These are phyloP conservation scores for Russula ochroleuca DNA, from an alignment of 768 basidiomycete species.

Conservation along the genomic window DNA sequence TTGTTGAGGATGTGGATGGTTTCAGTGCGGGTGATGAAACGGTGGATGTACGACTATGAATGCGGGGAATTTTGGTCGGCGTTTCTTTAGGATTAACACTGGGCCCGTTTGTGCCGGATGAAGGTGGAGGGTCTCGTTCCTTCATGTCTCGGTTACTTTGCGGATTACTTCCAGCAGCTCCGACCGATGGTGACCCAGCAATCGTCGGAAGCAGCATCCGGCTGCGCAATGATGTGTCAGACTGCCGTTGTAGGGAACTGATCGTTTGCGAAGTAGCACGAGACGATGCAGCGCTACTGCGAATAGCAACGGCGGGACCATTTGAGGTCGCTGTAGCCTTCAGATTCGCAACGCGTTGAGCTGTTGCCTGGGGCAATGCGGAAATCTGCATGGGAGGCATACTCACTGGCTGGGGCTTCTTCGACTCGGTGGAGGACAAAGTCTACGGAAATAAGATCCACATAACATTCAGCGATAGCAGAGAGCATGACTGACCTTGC, in stretches of 20 bases:
- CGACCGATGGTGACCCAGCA: constrained; percentile 89
- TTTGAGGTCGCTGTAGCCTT: constrained; percentile 50
- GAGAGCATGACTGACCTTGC: constrained; percentile 59
- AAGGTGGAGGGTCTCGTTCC: constrained; percentile 53
- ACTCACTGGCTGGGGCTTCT: constrained; percentile 64
- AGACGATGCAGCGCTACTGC: constrained; percentile 50
- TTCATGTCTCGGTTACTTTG: constrained; percentile 35
- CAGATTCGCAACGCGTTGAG: constrained; percentile 79
- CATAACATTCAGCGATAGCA: constrained; percentile 10
- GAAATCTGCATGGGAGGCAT: constrained; percentile 90
- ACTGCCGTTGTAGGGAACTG: constrained; percentile 84
- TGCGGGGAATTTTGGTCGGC: constrained; percentile 89
- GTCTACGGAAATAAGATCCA: constrained; percentile 49
- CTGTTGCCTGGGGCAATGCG: constrained; percentile 74
- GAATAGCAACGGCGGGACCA: constrained; percentile 41
- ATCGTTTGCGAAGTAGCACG: constrained; percentile 76
- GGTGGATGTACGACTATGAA: constrained; percentile 79
- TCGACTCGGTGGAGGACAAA: constrained; percentile 74
- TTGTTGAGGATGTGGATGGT: constrained; percentile 41
- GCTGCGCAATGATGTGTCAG: constrained; percentile 71
- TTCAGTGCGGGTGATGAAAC: constrained; percentile 68
- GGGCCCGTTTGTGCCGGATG: constrained; percentile 49
- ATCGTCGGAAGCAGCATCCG: constrained; percentile 84
- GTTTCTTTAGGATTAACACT: constrained; percentile 69
- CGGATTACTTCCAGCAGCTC: constrained; percentile 48